phyloP scores from a whole-genome alignment of 1,284 basidiomycete genomes.

The Mycena sp. region DNA sequence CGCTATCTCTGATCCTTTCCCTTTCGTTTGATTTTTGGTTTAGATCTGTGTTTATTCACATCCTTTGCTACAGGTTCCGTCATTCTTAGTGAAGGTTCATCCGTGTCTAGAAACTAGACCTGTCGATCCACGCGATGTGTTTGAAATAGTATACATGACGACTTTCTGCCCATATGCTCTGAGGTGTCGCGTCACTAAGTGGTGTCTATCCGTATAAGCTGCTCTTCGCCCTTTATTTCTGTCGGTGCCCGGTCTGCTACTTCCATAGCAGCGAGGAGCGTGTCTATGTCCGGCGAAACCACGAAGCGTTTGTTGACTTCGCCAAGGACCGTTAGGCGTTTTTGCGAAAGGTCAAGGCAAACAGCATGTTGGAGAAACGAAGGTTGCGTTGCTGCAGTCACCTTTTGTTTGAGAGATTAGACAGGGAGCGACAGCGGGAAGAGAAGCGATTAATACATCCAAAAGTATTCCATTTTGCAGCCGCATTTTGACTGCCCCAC shows the following conservation, averaged over 20 bases:
- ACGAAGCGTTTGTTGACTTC: slow-evolving; percentile 89
- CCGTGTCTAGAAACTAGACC: too few relatives aligned
- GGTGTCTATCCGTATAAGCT: slow-evolving; percentile 30
- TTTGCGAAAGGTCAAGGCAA: slow-evolving; percentile 69
- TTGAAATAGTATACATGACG: too few relatives aligned
- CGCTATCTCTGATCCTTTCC: slow-evolving; percentile 45
- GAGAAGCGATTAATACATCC: slow-evolving; percentile 61
- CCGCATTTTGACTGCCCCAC: slow-evolving; percentile 89
- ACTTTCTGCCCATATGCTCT: too few relatives aligned
- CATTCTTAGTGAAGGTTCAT: too few relatives aligned
- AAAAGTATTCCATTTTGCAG: slow-evolving; percentile 82
- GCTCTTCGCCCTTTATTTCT: slow-evolving; percentile 67
- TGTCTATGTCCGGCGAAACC: slow-evolving; percentile 87
- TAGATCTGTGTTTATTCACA: too few relatives aligned
- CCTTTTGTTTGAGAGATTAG: slow-evolving; percentile 54
- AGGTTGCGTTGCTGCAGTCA: slow-evolving; percentile 85
- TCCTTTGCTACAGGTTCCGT: too few relatives aligned
- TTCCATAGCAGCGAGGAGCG: slow-evolving; percentile 78
- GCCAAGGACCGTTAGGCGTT: slow-evolving; percentile 78
- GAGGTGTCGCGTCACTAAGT: not conserved
- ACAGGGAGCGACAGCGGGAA: not conserved
- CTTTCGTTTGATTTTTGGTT: too few relatives aligned
- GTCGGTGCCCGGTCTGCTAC: slow-evolving; percentile 60
- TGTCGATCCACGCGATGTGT: too few relatives aligned
- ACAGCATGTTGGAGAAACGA: slow-evolving; percentile 93